These are phyloP conservation scores for Chrysoporthe deuterocubensis DNA, from an alignment of 2,329 filamentous ascomycete genomes.

Conservation along the genomic window DNA sequence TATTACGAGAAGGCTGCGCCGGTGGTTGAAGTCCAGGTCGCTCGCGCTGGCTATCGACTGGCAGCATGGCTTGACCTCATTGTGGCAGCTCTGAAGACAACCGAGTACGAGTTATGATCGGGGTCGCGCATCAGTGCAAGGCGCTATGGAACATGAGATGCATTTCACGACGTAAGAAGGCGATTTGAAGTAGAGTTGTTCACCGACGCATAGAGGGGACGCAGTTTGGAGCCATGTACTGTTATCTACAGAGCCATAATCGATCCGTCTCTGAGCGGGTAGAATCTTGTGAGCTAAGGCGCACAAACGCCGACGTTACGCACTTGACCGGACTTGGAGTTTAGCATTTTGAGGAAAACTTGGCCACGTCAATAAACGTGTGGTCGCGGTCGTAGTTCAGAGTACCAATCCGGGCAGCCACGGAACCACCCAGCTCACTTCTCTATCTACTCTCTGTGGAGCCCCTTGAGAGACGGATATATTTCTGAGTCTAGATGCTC, in stretches of 20 bases:
- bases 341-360: no score
- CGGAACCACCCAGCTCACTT: no score
- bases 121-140: background rate
- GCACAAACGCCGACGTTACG: no score
- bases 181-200: background rate
- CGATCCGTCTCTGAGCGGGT: background rate
- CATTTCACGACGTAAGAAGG: background rate
- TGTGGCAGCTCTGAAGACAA: conserved; percentile 42
- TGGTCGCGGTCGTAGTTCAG: no score
- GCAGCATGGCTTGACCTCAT: conserved; percentile 70
- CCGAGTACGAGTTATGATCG: conserved; percentile 39
- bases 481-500: background rate
- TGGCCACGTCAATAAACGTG: no score
- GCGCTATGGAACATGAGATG: background rate
- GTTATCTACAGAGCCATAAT: background rate
- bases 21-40: conserved; percentile 68
- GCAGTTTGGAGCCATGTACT: background rate
- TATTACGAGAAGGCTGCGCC: conserved; percentile 69
- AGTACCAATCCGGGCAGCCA: background rate
- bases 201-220: background rate
- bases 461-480: background rate
- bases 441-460: background rate
- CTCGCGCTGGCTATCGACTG: conserved; percentile 70
- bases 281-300: no score
- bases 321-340: no score